These are phyloP conservation scores for Calonectria honghensis DNA, from an alignment of 2,329 filamentous ascomycete genomes.

Conservation along the genomic window DNA sequence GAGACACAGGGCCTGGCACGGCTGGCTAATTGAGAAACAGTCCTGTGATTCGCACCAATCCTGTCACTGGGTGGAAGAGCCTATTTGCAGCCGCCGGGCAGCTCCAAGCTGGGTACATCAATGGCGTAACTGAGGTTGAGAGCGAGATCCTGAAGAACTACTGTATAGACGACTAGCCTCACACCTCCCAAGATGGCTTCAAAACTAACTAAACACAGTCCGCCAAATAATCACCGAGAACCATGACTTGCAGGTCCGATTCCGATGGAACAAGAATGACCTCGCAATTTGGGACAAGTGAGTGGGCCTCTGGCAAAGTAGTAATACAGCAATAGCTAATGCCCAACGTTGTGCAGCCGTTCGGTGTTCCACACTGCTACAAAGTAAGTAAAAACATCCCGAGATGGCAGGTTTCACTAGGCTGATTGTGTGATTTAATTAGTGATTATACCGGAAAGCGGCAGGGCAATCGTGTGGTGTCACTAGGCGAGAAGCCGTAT, in stretches of 20 bases:
- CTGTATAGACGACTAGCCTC: background rate
- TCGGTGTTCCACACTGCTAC: conserved; percentile 43
- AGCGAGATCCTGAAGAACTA: conserved; percentile 39
- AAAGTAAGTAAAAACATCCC: conserved; percentile 46
- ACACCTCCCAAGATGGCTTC: background rate
- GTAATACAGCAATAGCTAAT: conserved; percentile 31
- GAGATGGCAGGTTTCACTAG: conserved; percentile 30
- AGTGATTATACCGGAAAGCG: conserved; percentile 40
- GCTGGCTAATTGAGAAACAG: background rate
- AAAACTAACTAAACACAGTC: background rate
- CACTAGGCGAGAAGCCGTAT: conserved; percentile 30
- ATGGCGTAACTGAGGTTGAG: conserved; percentile 31
- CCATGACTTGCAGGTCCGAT: background rate
- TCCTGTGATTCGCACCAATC: conserved; percentile 43
- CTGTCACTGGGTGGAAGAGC: conserved; percentile 44
- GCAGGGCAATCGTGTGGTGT: conserved; percentile 40
- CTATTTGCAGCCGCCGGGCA: conserved; percentile 39
- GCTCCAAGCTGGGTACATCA: conserved; percentile 31
- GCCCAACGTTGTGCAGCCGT: conserved; percentile 29
- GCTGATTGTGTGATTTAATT: conserved; percentile 23
- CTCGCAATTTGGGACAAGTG: conserved; percentile 34
- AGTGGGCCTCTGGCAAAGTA: background rate
- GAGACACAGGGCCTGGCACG: background rate
- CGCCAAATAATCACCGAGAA: conserved; percentile 27
- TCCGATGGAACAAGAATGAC: conserved; percentile 4